Evolutionary conservation across 1,139 yeast genomes (phyloP), one percentile per base, ranked within the genome.

Genomic region (Sugiyamaella paludigena): DNA sequence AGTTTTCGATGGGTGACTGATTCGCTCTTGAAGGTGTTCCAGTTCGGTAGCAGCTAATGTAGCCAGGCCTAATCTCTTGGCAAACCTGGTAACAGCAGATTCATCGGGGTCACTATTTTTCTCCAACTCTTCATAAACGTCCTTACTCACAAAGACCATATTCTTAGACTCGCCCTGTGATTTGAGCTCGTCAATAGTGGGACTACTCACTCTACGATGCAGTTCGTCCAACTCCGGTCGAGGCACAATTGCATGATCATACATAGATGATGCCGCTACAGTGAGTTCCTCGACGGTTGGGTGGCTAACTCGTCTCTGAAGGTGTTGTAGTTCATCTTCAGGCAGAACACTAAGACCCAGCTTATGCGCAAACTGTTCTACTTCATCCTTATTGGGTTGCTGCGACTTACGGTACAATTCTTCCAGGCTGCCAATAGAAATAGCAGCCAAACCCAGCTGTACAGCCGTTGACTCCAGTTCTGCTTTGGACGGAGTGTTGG

Each of bases 171-270:
- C 60, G 28, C 60, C 56, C 11, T 57, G 50, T 13, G 48, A 15
- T 16, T 50, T 50, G 19, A 68, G 35, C 11, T 63, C 63, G 6
- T 62, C 70, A 30, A 48, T 55, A 1, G 63, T 54, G 7, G 66
- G 64, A 16, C 51, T 44, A 7, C 53, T 50, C 8, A 56, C 56
- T 24, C 49, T 52, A n/a, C 65, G 56, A 11, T 55, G 49, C 31
- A 67, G 53, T 29, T 58, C 58, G 2, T 50, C 52, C 7, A 54
- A 51, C 30, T 61, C 64, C 7, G 46, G 54, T 1, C 54, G 43
- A 4, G 71, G 59, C 6, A 76, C 32, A 8, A 63, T 52, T 7
- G 64, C 61, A 29, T 64, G 50, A 16, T 63, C 65, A 19, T 55
- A 52, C 2, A 49, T 48, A 40, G 48, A 44, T 2, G 56, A 50